Percentiles rank a stretch among this genome's conserved stretches.
These are phyloP conservation scores for Phytophthora idaei DNA, from an alignment of 352 stramenopile species.

Conservation along the genomic window DNA sequence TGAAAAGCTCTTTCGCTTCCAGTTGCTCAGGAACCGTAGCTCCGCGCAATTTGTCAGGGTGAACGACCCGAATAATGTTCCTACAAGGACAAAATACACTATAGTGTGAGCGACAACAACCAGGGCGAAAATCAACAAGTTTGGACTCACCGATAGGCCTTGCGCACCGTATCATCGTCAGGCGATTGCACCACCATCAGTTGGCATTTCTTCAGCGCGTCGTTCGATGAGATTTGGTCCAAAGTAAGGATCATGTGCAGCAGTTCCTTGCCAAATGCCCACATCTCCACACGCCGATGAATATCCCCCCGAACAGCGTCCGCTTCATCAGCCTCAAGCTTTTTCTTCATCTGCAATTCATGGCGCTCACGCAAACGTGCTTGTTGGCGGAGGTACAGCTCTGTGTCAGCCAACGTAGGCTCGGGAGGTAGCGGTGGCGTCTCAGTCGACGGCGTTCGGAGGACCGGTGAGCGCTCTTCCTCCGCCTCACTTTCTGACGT, in stretches of 20 bases:
- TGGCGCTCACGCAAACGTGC: slow-evolving; percentile 81
- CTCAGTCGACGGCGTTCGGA: slow-evolving; percentile 23
- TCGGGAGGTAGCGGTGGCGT: slow-evolving; percentile 72
- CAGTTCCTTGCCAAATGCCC: slow-evolving; percentile 84
- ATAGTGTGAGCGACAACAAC: slow-evolving; percentile 3
- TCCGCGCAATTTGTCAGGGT: slow-evolving; percentile 85
- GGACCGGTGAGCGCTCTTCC: slow-evolving; percentile 29
- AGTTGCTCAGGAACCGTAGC: slow-evolving; percentile 80
- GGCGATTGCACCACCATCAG: slow-evolving; percentile 81
- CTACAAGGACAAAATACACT: slow-evolving; percentile 36
- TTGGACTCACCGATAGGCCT: slow-evolving; percentile 71
- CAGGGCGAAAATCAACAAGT: background rate
- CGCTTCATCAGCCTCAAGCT: slow-evolving; percentile 78
- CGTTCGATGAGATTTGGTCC: slow-evolving; percentile 78
- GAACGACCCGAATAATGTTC: slow-evolving; percentile 88
- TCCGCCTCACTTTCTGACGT: slow-evolving; percentile 68
- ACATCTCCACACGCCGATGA: slow-evolving; percentile 79
- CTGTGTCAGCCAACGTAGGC: slow-evolving; percentile 68
- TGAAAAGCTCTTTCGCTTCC: slow-evolving; percentile 88
- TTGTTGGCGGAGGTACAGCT: slow-evolving; percentile 85
- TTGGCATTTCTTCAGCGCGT: slow-evolving; percentile 77
- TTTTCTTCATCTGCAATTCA: slow-evolving; percentile 83
- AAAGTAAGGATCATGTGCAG: slow-evolving; percentile 86
- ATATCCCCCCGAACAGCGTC: slow-evolving; percentile 80
- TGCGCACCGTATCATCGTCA: slow-evolving; percentile 81